phyloP scores from a whole-genome alignment of 345 rosid species.

The Linum tenue region DNA sequence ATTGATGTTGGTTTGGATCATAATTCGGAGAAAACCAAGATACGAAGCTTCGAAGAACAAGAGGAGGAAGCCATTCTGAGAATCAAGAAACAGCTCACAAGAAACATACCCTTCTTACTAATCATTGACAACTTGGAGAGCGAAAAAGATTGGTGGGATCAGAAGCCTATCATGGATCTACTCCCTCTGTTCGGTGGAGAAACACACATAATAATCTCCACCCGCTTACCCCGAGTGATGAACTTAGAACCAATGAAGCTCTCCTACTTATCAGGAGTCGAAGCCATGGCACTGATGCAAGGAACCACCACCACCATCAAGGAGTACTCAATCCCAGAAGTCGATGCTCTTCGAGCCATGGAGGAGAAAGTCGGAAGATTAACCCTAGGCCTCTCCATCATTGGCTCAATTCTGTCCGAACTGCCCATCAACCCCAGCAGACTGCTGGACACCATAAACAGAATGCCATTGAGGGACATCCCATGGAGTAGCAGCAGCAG shows the following conservation, averaged over 20 bases:
- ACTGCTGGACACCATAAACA: constrained; percentile 71
- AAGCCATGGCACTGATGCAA: constrained; percentile 83
- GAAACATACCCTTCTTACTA: constrained; percentile 81
- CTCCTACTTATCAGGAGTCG: constrained; percentile 69
- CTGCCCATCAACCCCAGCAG: constrained; percentile 85
- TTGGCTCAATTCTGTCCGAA: constrained; percentile 79
- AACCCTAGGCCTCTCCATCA: constrained; percentile 67
- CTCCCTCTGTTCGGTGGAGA: constrained; percentile 94
- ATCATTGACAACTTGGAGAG: constrained; percentile 87
- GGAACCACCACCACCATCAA: constrained; percentile 30
- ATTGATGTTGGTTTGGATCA: constrained; percentile 65
- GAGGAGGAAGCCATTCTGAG: constrained; percentile 73
- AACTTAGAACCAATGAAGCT: constrained; percentile 80
- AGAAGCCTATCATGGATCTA: constrained; percentile 82
- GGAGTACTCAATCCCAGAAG: constrained; percentile 54
- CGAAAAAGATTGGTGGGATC: constrained; percentile 98
- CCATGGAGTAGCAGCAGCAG: constrained; percentile 45
- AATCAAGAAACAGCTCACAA: constrained; percentile 75
- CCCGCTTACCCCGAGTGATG: constrained; percentile 62
- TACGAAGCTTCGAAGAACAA: constrained; percentile 81
- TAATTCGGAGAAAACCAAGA: constrained; percentile 46
- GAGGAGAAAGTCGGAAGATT: constrained; percentile 84
- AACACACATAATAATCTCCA: constrained; percentile 80
- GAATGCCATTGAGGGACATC: constrained; percentile 71
- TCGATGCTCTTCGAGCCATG: constrained; percentile 58